Base-by-base conservation (phyloP, 345 rosid genomes). In the Euclidium syriacum region DNA sequence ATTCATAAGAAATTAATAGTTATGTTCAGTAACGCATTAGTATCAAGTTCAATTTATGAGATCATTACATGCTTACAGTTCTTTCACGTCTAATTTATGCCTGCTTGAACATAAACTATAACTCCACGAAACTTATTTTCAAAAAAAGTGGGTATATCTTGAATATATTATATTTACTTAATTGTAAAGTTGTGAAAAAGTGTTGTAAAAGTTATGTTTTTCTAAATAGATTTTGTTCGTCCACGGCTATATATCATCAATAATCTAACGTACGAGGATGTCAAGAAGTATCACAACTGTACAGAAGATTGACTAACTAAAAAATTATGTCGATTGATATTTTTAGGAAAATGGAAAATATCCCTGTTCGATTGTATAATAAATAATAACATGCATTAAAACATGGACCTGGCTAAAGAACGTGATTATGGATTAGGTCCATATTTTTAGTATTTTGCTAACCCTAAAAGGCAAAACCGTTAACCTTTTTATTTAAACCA, bases 401-500 rank as follows among this genome's bases (percentile, higher is more conserved):
- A 17, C 7, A 57, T 39, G 42, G 65, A 59, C 22, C 34, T 52
- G 23, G 49, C 20, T 35, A 61, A 61, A 69, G 30, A 52, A 53
- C 62, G 67, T 69, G 73, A 69, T 62, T 14, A 10, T 61, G 42
- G 12, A 67, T 52, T 69, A 51, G 73, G 62, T 60, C 67, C 73
- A 52, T 52, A 20, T 52, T 52, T 69, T 44, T 15, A 35, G 62
- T 61, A 14, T 44, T 69, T 44, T 18, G 67, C 67, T 35, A 69
- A 61, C 67, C 61, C 9, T 58, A 23, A 29, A 56, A 49, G 4
- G 42, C 42, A 39, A 38, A 58, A 17, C 16, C 9, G 20, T 51
- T 24, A 40, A 30, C 3, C 8, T 52, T 51, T 49, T 22, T 4
- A 7, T 16, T 20, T 17, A 4, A 51, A 62, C 3, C 10, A 62